Base-by-base conservation (phyloP, 179 eudicot species). In the Carnegiea gigantea region DNA sequence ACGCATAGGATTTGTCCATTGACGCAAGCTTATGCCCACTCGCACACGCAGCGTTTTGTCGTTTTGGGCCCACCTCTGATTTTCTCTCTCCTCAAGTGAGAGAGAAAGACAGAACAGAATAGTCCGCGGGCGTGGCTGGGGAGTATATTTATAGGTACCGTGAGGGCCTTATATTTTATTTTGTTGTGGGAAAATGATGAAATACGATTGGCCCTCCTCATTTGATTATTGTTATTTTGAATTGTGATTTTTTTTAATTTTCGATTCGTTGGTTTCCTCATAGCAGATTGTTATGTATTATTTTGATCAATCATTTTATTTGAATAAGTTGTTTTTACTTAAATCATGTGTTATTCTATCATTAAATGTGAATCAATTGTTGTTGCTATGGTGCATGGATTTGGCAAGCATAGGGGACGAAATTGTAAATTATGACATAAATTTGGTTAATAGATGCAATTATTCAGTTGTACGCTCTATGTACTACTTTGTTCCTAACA, bases 1-100 rank as follows among this genome's bases (percentile, higher is more conserved):
- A 88, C n/a, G 86, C 83, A 80, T 81, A 86, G 57, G 83, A 74
- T 51, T 68, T 43, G 6, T 74, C 78, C 79, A 73, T 76, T 17
- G 30, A 44, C 0, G 65, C 9, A 18, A 26, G 64, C 18, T 23
- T 48, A 48, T 48, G 28, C 21, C 23, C 78, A 23, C 54, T 7
- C 12, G n/a, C 24, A 30, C 40, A 15, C 28, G 10, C 30, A 49
- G 59, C 20, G 70, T 72, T 23, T 11, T 53, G 36, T 54, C 46
- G 20, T 23, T 1, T 54, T 12, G 71, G 73, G n/a, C 73, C 73
- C 40, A 18, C 73, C 46, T 0, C 2, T 1, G 60, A 23, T 49
- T 74, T 17, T 75, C 65, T 75, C 78, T 51, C 78, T 28, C 64
- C 54, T 36, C 65, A 53, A 2, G 70, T n/a, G 77, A 70, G 82